Conservation (phyloP, 2,329 filamentous ascomycete species). For the Cercospora sojina region DNA sequence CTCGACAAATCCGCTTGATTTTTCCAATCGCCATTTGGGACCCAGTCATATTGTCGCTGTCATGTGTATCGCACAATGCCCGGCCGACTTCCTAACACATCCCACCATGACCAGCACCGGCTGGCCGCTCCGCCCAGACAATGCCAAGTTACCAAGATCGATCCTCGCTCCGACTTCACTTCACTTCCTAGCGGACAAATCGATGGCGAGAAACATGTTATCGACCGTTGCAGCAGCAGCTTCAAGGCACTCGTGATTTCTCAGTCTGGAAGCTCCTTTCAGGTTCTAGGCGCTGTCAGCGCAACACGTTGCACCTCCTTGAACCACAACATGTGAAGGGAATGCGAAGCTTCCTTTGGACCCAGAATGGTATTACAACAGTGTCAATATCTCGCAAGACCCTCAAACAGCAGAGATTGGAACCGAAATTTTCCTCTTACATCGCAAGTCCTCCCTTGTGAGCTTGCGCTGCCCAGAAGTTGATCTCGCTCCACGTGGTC, state of each 20-base stretch:
- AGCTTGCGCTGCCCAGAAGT: no score
- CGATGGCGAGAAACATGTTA: neutral
- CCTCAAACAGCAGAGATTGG: neutral
- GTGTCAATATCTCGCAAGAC: neutral
- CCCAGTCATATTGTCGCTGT: neutral
- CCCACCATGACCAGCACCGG: neutral
- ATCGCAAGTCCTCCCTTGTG: neutral
- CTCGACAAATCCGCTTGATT: neutral
- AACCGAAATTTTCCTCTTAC: neutral
- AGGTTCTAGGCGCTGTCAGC: neutral
- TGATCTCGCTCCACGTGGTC: no score
- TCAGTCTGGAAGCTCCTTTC: neutral
- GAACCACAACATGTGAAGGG: neutral
- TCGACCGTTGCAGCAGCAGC: neutral
- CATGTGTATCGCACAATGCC: neutral
- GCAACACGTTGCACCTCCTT: neutral
- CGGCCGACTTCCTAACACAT: neutral
- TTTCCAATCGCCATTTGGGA: neutral
- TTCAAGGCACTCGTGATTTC: neutral
- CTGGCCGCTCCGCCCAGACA: neutral
- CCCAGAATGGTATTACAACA: neutral
- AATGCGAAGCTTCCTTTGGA: neutral
- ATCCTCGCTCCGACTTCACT: neutral
- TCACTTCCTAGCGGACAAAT: neutral
- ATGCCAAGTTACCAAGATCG: neutral